phyloP scores from a whole-genome alignment of 2,329 filamentous ascomycete species.

The Raffaelea deltoideospora region DNA sequence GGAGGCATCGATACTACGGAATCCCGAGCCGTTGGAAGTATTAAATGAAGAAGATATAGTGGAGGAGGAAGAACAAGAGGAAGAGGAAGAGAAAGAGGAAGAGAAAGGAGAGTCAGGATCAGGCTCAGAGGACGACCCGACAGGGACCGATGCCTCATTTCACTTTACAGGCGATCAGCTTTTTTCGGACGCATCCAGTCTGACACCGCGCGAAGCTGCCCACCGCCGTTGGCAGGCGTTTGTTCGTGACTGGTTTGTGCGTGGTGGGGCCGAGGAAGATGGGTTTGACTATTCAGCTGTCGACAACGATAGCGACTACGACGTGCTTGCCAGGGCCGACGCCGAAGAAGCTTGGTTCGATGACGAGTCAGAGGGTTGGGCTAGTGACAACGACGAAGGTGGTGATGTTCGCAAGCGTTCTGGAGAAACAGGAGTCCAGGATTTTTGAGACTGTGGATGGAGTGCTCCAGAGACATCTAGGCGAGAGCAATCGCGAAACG shows the following conservation, averaged over 20 bases:
- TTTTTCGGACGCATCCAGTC: conserved; percentile 21
- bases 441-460: conserved; percentile 38
- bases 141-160: neutral
- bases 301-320: conserved; percentile 57
- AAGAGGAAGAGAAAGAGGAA: neutral
- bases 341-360: conserved; percentile 67
- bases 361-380: conserved; percentile 57
- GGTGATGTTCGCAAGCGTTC: conserved; percentile 17
- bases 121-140: neutral
- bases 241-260: conserved; percentile 59
- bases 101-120: neutral
- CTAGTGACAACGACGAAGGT: conserved; percentile 20
- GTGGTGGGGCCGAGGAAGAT: conserved; percentile 44
- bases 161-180: neutral
- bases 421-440: conserved; percentile 58
- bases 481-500: no score
- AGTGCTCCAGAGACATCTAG: neutral
- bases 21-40: conserved; percentile 3
- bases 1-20: conserved; percentile 54
- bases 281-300: conserved; percentile 66
- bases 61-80: neutral
- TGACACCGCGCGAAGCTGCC: conserved; percentile 43
- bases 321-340: conserved; percentile 45
- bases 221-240: conserved; percentile 54
- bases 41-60: conserved; percentile 5